Percentiles rank a stretch among this genome's conserved stretches.
These are phyloP conservation scores for Macadamia integrifolia DNA, from an alignment of 164 flowering plant genomes.

Conservation along the genomic window DNA sequence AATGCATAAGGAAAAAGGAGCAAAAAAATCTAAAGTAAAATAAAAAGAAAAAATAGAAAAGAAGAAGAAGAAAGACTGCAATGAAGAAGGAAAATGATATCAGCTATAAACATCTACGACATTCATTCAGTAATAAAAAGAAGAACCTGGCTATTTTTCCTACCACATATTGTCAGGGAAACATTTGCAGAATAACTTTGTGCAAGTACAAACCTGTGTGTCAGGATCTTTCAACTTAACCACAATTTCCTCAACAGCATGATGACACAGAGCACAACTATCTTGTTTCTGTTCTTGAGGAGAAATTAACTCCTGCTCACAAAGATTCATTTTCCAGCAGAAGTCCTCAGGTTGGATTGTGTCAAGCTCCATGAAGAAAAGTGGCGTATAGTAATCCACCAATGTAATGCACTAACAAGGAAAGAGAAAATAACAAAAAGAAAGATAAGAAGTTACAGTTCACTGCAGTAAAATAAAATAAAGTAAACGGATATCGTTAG, in stretches of 20 bases:
- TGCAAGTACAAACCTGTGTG: conserved; percentile 54
- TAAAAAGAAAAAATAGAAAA: too few relatives aligned
- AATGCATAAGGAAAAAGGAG: too few relatives aligned
- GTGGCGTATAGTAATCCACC: conserved; percentile 82
- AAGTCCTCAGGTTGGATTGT: conserved; percentile 49
- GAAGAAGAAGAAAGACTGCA: too few relatives aligned
- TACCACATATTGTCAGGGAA: too few relatives aligned
- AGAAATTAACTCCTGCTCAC: conserved; percentile 25
- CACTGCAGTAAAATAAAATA: neutral
- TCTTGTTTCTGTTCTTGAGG: conserved; percentile 24
- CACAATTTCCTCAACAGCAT: conserved; percentile 47
- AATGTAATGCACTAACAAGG: conserved; percentile 73
- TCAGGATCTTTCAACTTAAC: conserved; percentile 85
- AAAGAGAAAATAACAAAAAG: conserved; percentile 5
- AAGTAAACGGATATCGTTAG: neutral
- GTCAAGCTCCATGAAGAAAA: conserved; percentile 62
- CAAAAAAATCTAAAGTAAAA: too few relatives aligned
- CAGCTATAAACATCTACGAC: too few relatives aligned
- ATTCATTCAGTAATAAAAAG: too few relatives aligned
- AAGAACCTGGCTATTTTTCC: too few relatives aligned
- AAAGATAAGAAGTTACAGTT: neutral
- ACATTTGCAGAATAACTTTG: too few relatives aligned
- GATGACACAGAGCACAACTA: conserved; percentile 66
- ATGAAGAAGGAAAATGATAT: too few relatives aligned
- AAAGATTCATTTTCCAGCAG: conserved; percentile 65